These are phyloP conservation scores for Leccinum ochraceum DNA, from an alignment of 768 basidiomycete genomes.

Conservation along the genomic window DNA sequence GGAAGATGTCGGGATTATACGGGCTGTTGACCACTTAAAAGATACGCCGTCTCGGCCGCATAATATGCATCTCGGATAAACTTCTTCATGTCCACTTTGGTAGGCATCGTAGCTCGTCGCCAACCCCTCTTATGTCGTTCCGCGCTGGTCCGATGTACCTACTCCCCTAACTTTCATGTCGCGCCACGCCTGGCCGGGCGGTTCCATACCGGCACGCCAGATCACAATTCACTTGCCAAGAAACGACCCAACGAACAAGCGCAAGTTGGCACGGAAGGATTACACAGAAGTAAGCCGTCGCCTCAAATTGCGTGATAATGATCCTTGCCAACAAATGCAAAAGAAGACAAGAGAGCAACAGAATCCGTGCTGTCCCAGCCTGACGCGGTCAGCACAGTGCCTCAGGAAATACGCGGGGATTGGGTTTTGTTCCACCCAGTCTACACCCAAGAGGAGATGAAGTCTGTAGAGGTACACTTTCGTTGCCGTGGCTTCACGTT, in stretches of 20 bases:
- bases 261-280: constrained; percentile 36
- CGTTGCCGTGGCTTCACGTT: background rate
- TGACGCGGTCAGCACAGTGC: constrained; percentile 54
- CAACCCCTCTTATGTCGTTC: constrained; percentile 11
- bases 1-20: constrained; percentile 28
- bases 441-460: constrained; percentile 74
- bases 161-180: constrained; percentile 10
- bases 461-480: constrained; percentile 60
- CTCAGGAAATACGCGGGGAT: constrained; percentile 62
- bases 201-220: constrained; percentile 29
- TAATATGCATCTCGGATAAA: background rate
- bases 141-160: constrained; percentile 8
- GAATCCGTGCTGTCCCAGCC: constrained; percentile 24
- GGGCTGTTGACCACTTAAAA: constrained; percentile 26
- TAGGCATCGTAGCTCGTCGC: constrained; percentile 13
- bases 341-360: constrained; percentile 29
- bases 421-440: constrained; percentile 96
- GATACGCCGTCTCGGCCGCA: background rate
- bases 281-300: constrained; percentile 31
- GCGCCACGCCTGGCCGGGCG: constrained; percentile 4
- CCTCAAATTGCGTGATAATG: background rate
- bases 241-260: constrained; percentile 25
- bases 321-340: background rate
- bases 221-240: constrained; percentile 25
- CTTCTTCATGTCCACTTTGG: constrained; percentile 19